Percentiles rank a stretch among this genome's conserved stretches.
Evolutionary conservation across 768 basidiomycete species (phyloP).

Genomic region (Phanerochaete carnosa): DNA sequence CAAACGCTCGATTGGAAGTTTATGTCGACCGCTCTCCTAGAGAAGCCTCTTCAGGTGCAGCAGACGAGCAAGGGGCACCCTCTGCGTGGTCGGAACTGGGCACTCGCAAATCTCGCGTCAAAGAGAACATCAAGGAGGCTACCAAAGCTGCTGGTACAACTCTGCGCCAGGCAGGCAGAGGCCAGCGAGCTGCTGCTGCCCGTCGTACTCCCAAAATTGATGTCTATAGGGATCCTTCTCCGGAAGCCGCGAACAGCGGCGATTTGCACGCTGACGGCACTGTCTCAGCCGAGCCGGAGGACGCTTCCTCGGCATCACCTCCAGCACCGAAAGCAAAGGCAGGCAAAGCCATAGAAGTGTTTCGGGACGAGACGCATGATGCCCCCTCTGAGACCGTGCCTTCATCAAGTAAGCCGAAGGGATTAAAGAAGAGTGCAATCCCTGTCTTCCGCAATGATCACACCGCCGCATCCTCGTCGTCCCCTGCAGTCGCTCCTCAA

Average conservation of each 20-base stretch:
- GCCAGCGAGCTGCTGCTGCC: constrained; percentile 48
- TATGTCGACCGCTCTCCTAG: constrained; percentile 68
- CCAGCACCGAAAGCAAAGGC: not conserved
- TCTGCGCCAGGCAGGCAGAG: constrained; percentile 56
- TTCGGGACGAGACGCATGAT: constrained; percentile 16
- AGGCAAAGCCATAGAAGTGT: constrained; percentile 5
- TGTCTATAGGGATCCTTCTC: constrained; percentile 60
- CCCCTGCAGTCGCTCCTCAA: not conserved
- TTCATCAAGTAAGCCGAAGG: constrained; percentile 4
- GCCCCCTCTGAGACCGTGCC: not conserved
- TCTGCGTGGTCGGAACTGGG: constrained; percentile 64
- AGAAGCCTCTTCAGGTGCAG: constrained; percentile 25
- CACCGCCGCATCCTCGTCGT: not conserved
- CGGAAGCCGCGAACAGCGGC: constrained; percentile 32
- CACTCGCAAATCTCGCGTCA: constrained; percentile 72
- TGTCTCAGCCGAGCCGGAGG: constrained; percentile 33
- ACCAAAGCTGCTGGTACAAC: constrained; percentile 67
- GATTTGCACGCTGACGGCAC: constrained; percentile 7
- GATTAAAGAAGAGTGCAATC: not conserved
- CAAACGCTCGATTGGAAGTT: constrained; percentile 61
- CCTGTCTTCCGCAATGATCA: not conserved
- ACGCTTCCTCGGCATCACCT: not conserved
- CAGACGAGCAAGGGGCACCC: constrained; percentile 38
- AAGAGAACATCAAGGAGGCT: constrained; percentile 73
- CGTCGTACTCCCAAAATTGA: constrained; percentile 52